Evolutionary conservation across 805 yeast species (phyloP).

Genomic region (Wickerhamomyces chambardii): DNA sequence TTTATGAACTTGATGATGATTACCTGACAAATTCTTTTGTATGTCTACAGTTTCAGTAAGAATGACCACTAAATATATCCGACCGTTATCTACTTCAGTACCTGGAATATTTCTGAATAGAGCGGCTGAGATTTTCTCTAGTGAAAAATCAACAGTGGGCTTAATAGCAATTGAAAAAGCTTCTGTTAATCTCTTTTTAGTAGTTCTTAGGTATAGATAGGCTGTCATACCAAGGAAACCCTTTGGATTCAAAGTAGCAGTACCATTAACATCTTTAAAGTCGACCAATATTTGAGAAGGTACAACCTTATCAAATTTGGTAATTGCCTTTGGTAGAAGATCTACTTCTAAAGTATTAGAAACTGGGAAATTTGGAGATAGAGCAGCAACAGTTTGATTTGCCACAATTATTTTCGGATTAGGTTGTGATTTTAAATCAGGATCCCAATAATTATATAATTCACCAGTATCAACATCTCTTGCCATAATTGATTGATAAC

Average conservation of each 20-base stretch:
- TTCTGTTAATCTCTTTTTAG: conserved; percentile 61
- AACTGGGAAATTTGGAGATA: conserved; percentile 64
- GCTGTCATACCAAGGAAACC: conserved; percentile 69
- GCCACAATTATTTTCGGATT: conserved; percentile 53
- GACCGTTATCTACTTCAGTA: conserved; percentile 49
- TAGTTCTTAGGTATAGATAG: conserved; percentile 59
- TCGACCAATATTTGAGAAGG: conserved; percentile 63
- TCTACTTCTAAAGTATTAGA: conserved; percentile 23
- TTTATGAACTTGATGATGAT: conserved; percentile 3
- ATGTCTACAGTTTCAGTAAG: conserved; percentile 62
- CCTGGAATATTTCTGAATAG: conserved; percentile 71
- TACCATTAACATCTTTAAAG: conserved; percentile 60
- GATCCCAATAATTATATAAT: conserved; percentile 29
- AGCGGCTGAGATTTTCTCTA: conserved; percentile 71
- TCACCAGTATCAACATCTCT: conserved; percentile 56
- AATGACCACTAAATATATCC: conserved; percentile 69
- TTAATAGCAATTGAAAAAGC: conserved; percentile 65
- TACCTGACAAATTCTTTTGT: conserved; percentile 10
- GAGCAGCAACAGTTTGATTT: conserved; percentile 61
- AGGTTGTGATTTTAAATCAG: conserved; percentile 19
- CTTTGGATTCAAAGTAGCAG: conserved; percentile 50
- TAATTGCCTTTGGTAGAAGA: conserved; percentile 35
- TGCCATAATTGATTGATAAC: conserved; percentile 59
- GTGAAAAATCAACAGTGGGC: conserved; percentile 44
- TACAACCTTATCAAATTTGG: conserved; percentile 37